Evolutionary conservation across 768 basidiomycete species (phyloP).

Genomic region (Candolleomyces efflorescens): DNA sequence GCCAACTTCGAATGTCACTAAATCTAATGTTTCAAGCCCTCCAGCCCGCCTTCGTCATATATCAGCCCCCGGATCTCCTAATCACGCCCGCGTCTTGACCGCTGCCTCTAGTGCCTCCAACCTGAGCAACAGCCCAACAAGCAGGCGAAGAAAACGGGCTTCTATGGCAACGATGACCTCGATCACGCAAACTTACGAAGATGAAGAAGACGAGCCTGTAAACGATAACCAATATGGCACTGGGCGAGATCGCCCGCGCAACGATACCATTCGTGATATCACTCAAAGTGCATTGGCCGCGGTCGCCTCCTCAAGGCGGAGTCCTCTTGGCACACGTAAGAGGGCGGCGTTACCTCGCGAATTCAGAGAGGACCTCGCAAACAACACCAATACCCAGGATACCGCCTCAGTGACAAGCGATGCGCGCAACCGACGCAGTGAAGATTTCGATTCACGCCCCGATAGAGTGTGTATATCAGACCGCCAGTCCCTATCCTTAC

Average conservation of each 20-base stretch:
- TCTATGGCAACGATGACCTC: slow-evolving; percentile 24
- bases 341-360: slow-evolving; percentile 41
- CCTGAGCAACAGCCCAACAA: slow-evolving; percentile 23
- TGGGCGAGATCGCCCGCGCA: slow-evolving; percentile 19
- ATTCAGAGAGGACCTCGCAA: slow-evolving; percentile 30
- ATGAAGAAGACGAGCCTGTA: slow-evolving; percentile 21
- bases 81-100: slow-evolving; percentile 22
- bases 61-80: slow-evolving; percentile 30
- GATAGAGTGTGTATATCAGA: not conserved
- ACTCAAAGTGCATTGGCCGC: slow-evolving; percentile 58
- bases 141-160: slow-evolving; percentile 22
- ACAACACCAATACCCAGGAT: slow-evolving; percentile 5
- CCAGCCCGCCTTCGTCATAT: slow-evolving; percentile 17
- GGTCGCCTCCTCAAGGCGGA: slow-evolving; percentile 52
- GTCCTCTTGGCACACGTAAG: slow-evolving; percentile 34
- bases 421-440: slow-evolving; percentile 10
- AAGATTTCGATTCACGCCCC: slow-evolving; percentile 1
- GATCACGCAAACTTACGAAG: slow-evolving; percentile 20
- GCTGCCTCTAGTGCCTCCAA: slow-evolving; percentile 17
- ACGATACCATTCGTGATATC: slow-evolving; percentile 30
- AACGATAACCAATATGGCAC: slow-evolving; percentile 11
- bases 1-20: slow-evolving; percentile 10
- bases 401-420: slow-evolving; percentile 4
- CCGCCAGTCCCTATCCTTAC: not conserved
- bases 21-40: not conserved